Base-by-base conservation (phyloP, 1,284 basidiomycete genomes). In the Cryptococcus sp. region DNA sequence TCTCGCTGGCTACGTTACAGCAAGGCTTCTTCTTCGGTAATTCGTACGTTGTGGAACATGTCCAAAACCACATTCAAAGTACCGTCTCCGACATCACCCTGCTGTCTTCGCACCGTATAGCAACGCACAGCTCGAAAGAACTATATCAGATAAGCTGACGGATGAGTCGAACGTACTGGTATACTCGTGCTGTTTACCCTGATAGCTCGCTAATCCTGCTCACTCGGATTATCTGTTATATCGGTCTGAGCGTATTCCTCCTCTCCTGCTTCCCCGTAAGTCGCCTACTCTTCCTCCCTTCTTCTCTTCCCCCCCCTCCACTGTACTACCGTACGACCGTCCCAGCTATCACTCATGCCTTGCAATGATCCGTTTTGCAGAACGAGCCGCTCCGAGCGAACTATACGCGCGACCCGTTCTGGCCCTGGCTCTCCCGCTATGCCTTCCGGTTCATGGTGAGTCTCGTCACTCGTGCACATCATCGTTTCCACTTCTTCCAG, bases 1-100 rank as follows among this genome's bases (percentile, higher is more conserved):
- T 72, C 25, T 63, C 61, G 2, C 40, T 60, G 13, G 62, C 65
- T 1, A 72, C 69, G 13, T 54, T 70, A 3, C 66, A 66, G 50
- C 61, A 67, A 30, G 67, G 67, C 6, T 58, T 70, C 41, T 70
- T 65, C 56, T 61, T 60, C 49, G 58, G 49, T 62, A 27, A 52
- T 48, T 52, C 54, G 60, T 62, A 22, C 25, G 60, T 23, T 20
- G 15, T 11, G 46, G 19, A 19, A n/a, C 27, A 38, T 38, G 6
- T 35, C 42, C 7, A 19, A 38, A 17, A 5, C 15, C 23, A 20
- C 13, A 16, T 51, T 10, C 19, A 16, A 17, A 42, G 38, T 8
- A 13, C 11, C 39, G 41, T 25, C 11, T n/a, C n/a, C n/a, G n/a
- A n/a, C n/a, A n/a, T n/a, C n/a, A n/a, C n/a, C n/a, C n/a, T n/a